Evolutionary conservation across 2,329 filamentous ascomycete species (phyloP).

Genomic region (Furcasterigmium sp.): DNA sequence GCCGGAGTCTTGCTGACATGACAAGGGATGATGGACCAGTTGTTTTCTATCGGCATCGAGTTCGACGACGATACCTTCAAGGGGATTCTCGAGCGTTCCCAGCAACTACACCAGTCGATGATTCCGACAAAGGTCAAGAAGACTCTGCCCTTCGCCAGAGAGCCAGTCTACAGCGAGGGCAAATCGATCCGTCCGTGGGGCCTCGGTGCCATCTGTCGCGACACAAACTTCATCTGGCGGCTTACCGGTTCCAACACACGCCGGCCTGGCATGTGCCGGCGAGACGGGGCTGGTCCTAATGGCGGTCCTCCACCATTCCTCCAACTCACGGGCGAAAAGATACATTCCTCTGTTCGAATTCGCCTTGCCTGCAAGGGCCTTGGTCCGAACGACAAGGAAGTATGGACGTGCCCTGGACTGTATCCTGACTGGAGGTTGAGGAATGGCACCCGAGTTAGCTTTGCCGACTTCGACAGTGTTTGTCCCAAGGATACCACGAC

Average conservation of each 20-base stretch:
- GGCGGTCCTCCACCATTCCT: constrained; percentile 32
- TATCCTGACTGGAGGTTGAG: constrained; percentile 36
- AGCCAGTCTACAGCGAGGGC: constrained; percentile 41
- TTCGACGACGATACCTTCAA: constrained; percentile 36
- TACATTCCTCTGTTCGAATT: constrained; percentile 50
- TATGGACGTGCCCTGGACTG: constrained; percentile 43
- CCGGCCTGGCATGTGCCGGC: constrained; percentile 43
- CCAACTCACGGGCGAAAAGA: constrained; percentile 47
- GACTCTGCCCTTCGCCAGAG: constrained; percentile 35
- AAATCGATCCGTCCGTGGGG: constrained; percentile 42
- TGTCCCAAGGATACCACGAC: constrained; percentile 22
- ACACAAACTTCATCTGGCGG: constrained; percentile 33
- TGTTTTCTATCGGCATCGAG: constrained; percentile 45
- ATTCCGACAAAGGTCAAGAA: constrained; percentile 2
- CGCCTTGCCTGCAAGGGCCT: constrained; percentile 45
- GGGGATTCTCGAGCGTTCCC: constrained; percentile 28
- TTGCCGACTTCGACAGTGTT: constrained; percentile 29
- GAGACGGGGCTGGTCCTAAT: constrained; percentile 34
- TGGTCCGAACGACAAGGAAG: constrained; percentile 38
- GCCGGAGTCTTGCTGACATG: not conserved
- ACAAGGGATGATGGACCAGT: constrained; percentile 52
- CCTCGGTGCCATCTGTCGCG: constrained; percentile 37
- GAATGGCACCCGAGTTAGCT: constrained; percentile 21
- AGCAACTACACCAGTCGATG: constrained; percentile 18
- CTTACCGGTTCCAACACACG: constrained; percentile 36